Base-by-base conservation (phyloP, 2,329 filamentous ascomycete genomes). In the Teratosphaeria gauchensis region DNA sequence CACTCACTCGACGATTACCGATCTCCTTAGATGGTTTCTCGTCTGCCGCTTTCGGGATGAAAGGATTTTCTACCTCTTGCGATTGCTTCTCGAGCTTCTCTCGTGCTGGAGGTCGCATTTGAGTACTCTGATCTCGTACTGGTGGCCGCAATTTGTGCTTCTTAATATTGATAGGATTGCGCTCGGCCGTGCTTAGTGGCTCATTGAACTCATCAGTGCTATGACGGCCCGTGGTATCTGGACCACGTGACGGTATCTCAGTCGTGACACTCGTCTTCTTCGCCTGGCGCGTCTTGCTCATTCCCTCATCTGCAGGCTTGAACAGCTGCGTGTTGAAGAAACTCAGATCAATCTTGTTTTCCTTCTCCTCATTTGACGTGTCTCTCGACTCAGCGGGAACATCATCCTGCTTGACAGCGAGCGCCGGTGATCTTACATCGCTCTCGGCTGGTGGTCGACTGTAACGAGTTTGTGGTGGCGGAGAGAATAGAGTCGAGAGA, bases 401-500 rank as follows among this genome's bases (percentile, higher is more conserved):
- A n/a, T 48, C 42, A 21, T 48, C 42, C 19, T 21, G 42, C 42
- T 48, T 48, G 8, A 48, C 42, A 11, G 42, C 16, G 7, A 48
- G 42, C n/a, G 42, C 7, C 9, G 42, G 42, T 3, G 42, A 48
- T 6, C 16, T 48, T 9, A 21, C 42, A 19, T 21, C n/a, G 19
- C n/a, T 48, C n/a, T 48, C 42, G 6, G 42, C 42, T 21, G n/a
- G 42, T 35, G 66, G 62, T 33, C 61, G 63, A 56, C 67, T 70
- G 48, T 70, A 69, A 52, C 67, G 62, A 8, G 64, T 60, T 16
- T 59, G 51, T 16, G 58, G 33, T 32, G 64, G 61, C 31, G 63
- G 55, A 28, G 62, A 57, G 54, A 71, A 69, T 19, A 71, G 61
- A 5, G 62, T 60, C 46, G 60, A 66, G n/a, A 70, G 58, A 51